Percentiles rank a stretch among this genome's conserved stretches.
These are phyloP conservation scores for Aspergillus diversus DNA, from an alignment of 495 filamentous ascomycete genomes.

Conservation along the genomic window DNA sequence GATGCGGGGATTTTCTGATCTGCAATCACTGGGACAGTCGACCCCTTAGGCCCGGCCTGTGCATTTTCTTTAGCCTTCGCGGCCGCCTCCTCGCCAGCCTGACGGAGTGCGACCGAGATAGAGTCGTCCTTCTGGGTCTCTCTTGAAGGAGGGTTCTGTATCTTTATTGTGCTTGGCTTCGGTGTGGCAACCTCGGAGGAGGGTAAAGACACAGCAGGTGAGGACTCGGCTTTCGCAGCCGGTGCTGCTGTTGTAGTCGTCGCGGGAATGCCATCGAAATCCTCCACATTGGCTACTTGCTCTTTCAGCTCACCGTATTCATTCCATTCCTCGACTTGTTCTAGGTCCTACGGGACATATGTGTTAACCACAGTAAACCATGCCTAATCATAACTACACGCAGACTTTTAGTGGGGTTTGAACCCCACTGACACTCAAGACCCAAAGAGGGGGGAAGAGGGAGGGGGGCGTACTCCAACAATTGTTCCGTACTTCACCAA, in stretches of 20 bases:
- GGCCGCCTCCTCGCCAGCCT: slow-evolving; percentile 72
- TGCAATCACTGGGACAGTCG: slow-evolving; percentile 18
- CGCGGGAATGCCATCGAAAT: slow-evolving; percentile 39
- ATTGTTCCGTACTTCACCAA: slow-evolving; percentile 87
- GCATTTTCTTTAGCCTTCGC: slow-evolving; percentile 51
- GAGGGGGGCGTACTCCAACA: slow-evolving; percentile 69
- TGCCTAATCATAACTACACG: background rate
- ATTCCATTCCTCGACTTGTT: slow-evolving; percentile 98
- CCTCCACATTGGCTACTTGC: slow-evolving; percentile 60
- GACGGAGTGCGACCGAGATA: slow-evolving; percentile 60
- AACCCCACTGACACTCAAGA: background rate
- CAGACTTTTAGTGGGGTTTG: background rate
- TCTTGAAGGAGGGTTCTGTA: slow-evolving; percentile 46
- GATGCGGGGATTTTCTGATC: slow-evolving; percentile 9
- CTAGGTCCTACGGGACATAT: slow-evolving; percentile 67
- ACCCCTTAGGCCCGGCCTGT: slow-evolving; percentile 10
- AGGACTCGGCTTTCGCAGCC: slow-evolving; percentile 28
- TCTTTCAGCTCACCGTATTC: slow-evolving; percentile 95
- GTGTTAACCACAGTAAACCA: slow-evolving; percentile 1
- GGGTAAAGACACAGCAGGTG: slow-evolving; percentile 40
- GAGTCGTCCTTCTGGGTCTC: slow-evolving; percentile 38
- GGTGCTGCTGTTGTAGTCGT: slow-evolving; percentile 50
- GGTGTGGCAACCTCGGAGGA: slow-evolving; percentile 37
- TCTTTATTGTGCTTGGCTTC: slow-evolving; percentile 47
- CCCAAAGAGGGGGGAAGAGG: slow-evolving; percentile 5